phyloP scores from a whole-genome alignment of 208 protist genomes.

The Borovskyia barvae region DNA sequence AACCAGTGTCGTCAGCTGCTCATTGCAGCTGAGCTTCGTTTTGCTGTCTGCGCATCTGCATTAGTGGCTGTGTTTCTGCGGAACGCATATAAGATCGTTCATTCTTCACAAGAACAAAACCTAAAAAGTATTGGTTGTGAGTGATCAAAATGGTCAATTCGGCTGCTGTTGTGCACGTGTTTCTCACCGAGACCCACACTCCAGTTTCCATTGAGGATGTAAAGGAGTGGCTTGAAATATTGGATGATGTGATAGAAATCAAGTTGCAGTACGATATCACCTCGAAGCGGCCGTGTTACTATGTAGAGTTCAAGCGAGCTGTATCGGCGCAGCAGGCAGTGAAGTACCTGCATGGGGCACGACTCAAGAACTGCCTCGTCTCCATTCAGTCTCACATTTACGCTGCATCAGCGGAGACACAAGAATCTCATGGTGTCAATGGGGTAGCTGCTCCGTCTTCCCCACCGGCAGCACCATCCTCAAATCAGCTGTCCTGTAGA shows the following conservation, averaged over 20 bases:
- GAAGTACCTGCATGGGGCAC: conserved; percentile 56
- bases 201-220: conserved; percentile 57
- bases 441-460: not conserved
- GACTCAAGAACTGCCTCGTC: conserved; percentile 66
- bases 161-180: conserved; percentile 54
- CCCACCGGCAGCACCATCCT: not conserved
- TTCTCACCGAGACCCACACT: conserved; percentile 37
- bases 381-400: conserved; percentile 54
- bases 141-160: conserved; percentile 20
- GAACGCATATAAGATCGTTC: too few relatives aligned
- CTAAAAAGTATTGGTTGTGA: too few relatives aligned
- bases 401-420: not conserved
- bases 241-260: conserved; percentile 58
- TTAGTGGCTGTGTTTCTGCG: too few relatives aligned
- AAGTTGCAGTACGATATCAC: conserved; percentile 79
- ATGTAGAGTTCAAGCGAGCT: conserved; percentile 46
- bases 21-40: too few relatives aligned
- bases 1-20: too few relatives aligned
- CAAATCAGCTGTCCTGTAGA: too few relatives aligned
- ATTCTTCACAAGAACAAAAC: too few relatives aligned
- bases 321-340: conserved; percentile 54
- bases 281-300: conserved; percentile 42
- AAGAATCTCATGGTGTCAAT: too few relatives aligned
- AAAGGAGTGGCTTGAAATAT: conserved; percentile 64
- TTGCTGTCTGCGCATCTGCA: too few relatives aligned